Conservation (phyloP, 129 eudicot genomes). For the Helichrysum umbraculigerum region DNA sequence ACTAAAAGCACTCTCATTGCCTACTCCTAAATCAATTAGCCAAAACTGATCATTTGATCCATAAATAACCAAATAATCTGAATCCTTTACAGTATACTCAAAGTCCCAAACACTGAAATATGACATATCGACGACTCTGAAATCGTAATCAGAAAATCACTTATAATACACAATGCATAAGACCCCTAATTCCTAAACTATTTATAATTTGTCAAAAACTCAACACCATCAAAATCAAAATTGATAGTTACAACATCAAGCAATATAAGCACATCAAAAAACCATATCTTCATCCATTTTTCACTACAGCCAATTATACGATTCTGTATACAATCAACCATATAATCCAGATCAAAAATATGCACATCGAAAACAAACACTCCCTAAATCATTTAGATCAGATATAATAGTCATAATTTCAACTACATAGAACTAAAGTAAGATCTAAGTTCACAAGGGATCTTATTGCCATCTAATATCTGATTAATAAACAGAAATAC, state of each 20-base stretch:
- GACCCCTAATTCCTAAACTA: not conserved
- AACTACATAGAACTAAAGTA: not conserved
- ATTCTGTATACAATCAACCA: slow-evolving; percentile 4
- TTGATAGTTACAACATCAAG: slow-evolving; percentile 10
- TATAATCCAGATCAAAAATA: not conserved
- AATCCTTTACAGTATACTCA: not conserved
- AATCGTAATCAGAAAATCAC: not conserved
- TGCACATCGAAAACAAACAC: not conserved
- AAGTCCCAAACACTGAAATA: not conserved
- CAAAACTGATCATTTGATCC: not conserved
- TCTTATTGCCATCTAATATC: not conserved
- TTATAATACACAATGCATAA: too few relatives aligned
- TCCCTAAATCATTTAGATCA: not conserved
- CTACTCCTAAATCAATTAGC: not conserved
- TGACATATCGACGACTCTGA: not conserved
- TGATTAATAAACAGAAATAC: slow-evolving; percentile 13
- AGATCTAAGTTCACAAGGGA: not conserved
- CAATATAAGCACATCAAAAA: not conserved
- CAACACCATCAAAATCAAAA: not conserved
- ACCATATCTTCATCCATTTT: not conserved
- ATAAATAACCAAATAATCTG: not conserved
- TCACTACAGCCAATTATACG: not conserved
- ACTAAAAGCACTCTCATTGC: not conserved
- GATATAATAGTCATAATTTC: not conserved
- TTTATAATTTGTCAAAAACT: not conserved